Conservation (phyloP, 2,329 filamentous ascomycete genomes). For the Seiridium unicorne region DNA sequence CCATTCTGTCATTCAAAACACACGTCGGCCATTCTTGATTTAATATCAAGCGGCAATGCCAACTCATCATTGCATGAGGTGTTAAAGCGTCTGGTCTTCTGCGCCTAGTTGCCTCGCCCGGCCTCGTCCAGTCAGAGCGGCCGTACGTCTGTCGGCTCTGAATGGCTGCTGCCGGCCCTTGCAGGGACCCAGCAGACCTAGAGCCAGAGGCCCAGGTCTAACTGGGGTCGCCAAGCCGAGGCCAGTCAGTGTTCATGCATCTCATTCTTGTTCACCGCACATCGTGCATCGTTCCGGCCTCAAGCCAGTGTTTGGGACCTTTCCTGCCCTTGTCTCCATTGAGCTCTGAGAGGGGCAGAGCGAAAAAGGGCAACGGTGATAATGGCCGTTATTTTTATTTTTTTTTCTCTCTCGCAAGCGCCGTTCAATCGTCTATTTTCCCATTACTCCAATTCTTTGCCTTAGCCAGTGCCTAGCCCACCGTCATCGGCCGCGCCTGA, state of each 20-base stretch:
- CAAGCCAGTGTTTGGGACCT: background rate
- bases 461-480: constrained; percentile 16
- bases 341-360: background rate
- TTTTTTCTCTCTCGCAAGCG: constrained; percentile 11
- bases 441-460: constrained; percentile 12
- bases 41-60: constrained; percentile 65
- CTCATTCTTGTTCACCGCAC: constrained; percentile 28
- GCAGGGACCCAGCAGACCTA: constrained; percentile 1
- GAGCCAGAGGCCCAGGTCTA: constrained; percentile 21
- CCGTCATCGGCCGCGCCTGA: constrained; percentile 18
- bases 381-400: background rate
- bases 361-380: background rate
- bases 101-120: constrained; percentile 30
- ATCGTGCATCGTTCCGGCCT: constrained; percentile 1
- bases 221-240: constrained; percentile 20
- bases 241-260: constrained; percentile 42
- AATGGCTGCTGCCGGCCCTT: constrained; percentile 7
- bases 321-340: background rate
- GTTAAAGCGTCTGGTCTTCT: constrained; percentile 39
- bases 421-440: constrained; percentile 8
- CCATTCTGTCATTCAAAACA: constrained; percentile 21
- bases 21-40: constrained; percentile 33
- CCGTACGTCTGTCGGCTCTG: constrained; percentile 15
- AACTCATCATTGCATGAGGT: constrained; percentile 75
- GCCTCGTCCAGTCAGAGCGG: constrained; percentile 20